Evolutionary conservation across 192 early-diverging fungal species (phyloP), one percentile per base, ranked within the genome.

Genomic region (Dispira parvispora): DNA sequence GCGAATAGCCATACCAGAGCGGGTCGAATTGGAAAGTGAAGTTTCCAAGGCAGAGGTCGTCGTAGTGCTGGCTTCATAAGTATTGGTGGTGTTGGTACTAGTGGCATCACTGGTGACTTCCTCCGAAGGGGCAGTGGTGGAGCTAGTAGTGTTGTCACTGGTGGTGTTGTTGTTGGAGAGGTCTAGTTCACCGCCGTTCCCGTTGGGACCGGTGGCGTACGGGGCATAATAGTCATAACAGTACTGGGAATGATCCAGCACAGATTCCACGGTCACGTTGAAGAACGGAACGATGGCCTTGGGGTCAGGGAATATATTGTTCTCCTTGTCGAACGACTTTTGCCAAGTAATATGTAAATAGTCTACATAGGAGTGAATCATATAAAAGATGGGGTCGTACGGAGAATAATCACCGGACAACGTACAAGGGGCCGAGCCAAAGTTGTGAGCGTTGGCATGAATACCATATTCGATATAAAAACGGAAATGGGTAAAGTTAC

Each of bases 341-440:
- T 78, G 76, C 73, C 73, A 78, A 63, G 69, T 67, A 68, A 70
- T 72, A 68, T 71, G 75, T 65, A 78, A 11, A 20, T 69, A 73
- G 27, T 78, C 76, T 42, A 78, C 67, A 66, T 78, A 72, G 62
- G 76, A 68, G 57, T 78, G 76, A 65, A 73, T 71, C 32, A 78
- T 43, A 71, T 71, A 78, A 69, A 78, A 78, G 23, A 61, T 65
- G 67, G 72, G 69, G 66, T 78, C 76, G 2, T 73, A 62, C 0
- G 76, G 71, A 10, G 71, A 69, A 52, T 75, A 75, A 11, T 64
- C 64, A 20, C 61, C 57, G 58, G 70, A 42, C 73, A 78, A 71
- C 38, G 72, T 72, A 23, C 76, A 71, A 38, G 63, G 64, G 45
- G 69, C 52, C 10, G 67, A 69, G 32, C 72, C 64, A 46, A 43